Conservation (phyloP, 2,329 filamentous ascomycete genomes). For the Setomelanomma holmii region DNA sequence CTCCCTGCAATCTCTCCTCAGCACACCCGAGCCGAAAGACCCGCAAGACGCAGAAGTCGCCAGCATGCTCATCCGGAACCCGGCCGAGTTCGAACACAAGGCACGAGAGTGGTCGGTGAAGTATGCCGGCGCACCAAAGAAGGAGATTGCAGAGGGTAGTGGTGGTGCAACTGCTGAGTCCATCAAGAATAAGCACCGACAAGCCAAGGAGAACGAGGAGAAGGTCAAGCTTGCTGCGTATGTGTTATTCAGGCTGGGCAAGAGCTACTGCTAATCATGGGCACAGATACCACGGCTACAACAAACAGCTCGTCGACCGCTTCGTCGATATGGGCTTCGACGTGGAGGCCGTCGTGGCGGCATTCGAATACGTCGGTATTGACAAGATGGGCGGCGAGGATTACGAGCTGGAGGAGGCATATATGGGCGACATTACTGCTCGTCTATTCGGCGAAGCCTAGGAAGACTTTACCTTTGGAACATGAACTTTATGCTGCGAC, state of each 20-base stretch:
- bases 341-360: slow-evolving; percentile 82
- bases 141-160: slow-evolving; percentile 61
- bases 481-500: not conserved
- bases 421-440: slow-evolving; percentile 89
- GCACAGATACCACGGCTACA: slow-evolving; percentile 83
- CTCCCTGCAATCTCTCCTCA: slow-evolving; percentile 90
- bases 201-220: slow-evolving; percentile 65
- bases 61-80: slow-evolving; percentile 81
- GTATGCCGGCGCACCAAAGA: slow-evolving; percentile 77
- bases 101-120: slow-evolving; percentile 91
- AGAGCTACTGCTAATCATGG: slow-evolving; percentile 36
- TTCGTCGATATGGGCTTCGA: slow-evolving; percentile 94
- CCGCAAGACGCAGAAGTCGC: slow-evolving; percentile 97
- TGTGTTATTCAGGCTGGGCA: slow-evolving; percentile 24
- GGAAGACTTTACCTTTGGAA: not conserved
- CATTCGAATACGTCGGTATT: slow-evolving; percentile 82
- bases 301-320: slow-evolving; percentile 79
- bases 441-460: slow-evolving; percentile 78
- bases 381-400: slow-evolving; percentile 78
- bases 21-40: slow-evolving; percentile 92
- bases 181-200: slow-evolving; percentile 61
- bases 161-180: slow-evolving; percentile 61
- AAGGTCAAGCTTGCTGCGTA: slow-evolving; percentile 63
- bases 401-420: slow-evolving; percentile 87
- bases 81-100: slow-evolving; percentile 78